Base-by-base conservation (phyloP, 208 protist species). In the Angomonas desouzai region DNA sequence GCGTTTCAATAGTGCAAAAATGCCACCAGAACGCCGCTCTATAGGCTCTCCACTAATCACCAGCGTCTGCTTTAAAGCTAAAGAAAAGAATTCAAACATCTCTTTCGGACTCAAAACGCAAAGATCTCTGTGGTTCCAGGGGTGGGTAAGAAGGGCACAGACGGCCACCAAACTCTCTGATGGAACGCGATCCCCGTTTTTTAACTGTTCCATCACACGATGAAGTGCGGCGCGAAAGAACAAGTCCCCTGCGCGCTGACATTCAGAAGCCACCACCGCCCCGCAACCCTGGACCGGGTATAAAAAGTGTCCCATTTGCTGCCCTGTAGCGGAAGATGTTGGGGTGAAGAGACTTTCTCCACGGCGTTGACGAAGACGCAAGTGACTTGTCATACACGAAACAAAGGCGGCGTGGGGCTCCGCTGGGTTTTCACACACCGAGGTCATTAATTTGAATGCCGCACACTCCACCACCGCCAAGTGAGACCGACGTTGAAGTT, bases 81-180 rank as follows among this genome's bases (percentile, higher is more conserved):
- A 66, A 38, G 79, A 71, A 11, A 96, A 59, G 68, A 93, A 85
- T 4, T 66, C 34, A 67, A 96, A 92, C 23, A 96, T 78, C 18
- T 85, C 89, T 28, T 51, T 62, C 10, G 85, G 87, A 11, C 62
- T 69, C 33, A 96, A 74, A n/a, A 91, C 78, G 20, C 84, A 85
- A 76, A 94, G 83, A 74, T 96, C 91, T 0, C 87, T 78, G 61
- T 74, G 74, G 55, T 93, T 81, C 87, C 87, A 93, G 36, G 90
- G 87, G 66, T 96, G 45, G 18, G 45, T 9, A 16, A 51, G 45
- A 4, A 23, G 18, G 20, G 18, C 20, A 23, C 45, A 51, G 3
- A 51, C 18, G 74, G 18, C 6, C 6, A 51, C n/a, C 10, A 51
- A 27, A 51, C 45, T 51, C 20, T 51, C 18, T 13, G n/a, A 16